Evolutionary conservation across 371 early-diverging fungal species (phyloP), one percentile per base, ranked within the genome.

Genomic region (Lichtheimia corymbifera): DNA sequence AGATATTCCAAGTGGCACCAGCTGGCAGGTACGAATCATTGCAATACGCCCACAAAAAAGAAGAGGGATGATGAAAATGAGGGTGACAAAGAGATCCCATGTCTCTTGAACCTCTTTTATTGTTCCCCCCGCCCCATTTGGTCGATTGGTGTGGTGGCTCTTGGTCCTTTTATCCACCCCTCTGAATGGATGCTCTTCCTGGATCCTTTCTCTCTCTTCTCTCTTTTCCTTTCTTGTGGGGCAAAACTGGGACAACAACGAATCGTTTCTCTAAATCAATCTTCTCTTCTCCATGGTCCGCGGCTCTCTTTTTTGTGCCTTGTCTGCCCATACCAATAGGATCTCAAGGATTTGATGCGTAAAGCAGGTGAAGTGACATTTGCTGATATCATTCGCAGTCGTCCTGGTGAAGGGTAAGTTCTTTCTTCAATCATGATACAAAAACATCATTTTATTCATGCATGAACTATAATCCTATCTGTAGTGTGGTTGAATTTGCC

Each of bases 311-410:
- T 44, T 43, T 51, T 67, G 5, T 35, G 65, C 53, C 61, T 62
- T 58, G 53, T 43, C 35, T 62, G 42, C 49, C 61, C 62, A 62
- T 57, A 60, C 43, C 59, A 47, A 64, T 79, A 97, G 96, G 97
- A 94, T 81, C 87, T 97, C 79, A 97, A 97, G 82, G 97, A 97
- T 74, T 84, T 94, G 74, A 91, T 96, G 85, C 92, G 96, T 68
- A 91, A 92, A 67, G 97, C 94, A 58, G 97, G 97, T 62, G 94
- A 95, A 72, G 97, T 97, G 11, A 86, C 90, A 41, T 97, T 93
- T 83, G 90, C 97, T 27, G 95, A 96, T 70, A 87, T 93, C 42
- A 89, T 88, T 77, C 87, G 85, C 68, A 84, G 85, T 57, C 85
- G 91, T 45, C 89, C 91, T 47, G 91, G 93, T 28, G 89, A 92